A percentile compares a stretch with the other conserved stretches of the same genome.
Conservation (phyloP, 768 basidiomycete genomes). For the Pleurotus tuber-regium region DNA sequence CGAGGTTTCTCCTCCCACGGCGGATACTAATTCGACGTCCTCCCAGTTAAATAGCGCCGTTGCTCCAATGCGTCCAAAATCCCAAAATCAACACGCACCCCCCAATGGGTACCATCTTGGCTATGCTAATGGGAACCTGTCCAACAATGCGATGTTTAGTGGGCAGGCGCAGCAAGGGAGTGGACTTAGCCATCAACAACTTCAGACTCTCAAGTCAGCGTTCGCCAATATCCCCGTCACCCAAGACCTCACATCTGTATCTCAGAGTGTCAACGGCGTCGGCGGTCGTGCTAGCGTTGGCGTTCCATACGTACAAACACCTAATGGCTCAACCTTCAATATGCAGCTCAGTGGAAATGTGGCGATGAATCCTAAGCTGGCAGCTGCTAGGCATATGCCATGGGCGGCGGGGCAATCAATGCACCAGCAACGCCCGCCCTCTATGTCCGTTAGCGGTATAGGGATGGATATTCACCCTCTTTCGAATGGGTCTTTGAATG, state of each 20-base stretch:
- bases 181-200: constrained; percentile 52
- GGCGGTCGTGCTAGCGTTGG: constrained; percentile 9
- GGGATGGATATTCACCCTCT: constrained; percentile 9
- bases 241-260: constrained; percentile 37
- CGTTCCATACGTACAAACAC: constrained; percentile 12
- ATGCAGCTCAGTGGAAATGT: constrained; percentile 26
- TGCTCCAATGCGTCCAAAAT: constrained; percentile 47
- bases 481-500: constrained; percentile 17
- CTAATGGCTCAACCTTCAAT: constrained; percentile 33
- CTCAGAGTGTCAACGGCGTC: constrained; percentile 24
- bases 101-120: constrained; percentile 52
- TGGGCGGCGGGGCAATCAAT: constrained; percentile 29
- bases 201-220: constrained; percentile 58
- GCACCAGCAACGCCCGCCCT: constrained; percentile 28
- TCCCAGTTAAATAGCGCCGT: constrained; percentile 16
- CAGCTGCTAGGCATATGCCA: constrained; percentile 37
- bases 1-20: constrained; percentile 16
- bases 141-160: constrained; percentile 34
- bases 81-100: constrained; percentile 40
- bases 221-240: constrained; percentile 40
- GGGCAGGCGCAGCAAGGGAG: constrained; percentile 31
- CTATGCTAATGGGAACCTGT: constrained; percentile 28
- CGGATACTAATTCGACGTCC: constrained; percentile 23
- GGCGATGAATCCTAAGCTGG: constrained; percentile 40
- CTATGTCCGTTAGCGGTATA: constrained; percentile 28